These are phyloP conservation scores for Penicillium sp. DNA, from an alignment of 2,329 filamentous ascomycete species.

Conservation along the genomic window DNA sequence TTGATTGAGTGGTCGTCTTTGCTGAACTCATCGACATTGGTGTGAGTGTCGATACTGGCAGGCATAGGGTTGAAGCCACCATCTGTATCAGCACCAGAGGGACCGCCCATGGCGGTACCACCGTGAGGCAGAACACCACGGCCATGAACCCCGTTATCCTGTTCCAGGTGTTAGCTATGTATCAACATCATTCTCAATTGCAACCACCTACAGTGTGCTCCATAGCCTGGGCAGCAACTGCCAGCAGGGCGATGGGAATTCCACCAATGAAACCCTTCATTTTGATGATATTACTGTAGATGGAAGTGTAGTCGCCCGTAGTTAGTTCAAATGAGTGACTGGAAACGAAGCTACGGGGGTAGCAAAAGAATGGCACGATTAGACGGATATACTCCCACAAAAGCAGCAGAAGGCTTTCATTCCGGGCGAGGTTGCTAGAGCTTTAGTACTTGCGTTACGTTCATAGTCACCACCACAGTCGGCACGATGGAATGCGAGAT, in stretches of 20 bases:
- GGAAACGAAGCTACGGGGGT: constrained; percentile 8
- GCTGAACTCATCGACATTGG: constrained; percentile 15
- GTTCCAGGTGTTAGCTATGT: background rate
- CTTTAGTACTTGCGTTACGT: constrained; percentile 22
- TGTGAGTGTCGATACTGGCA: constrained; percentile 13
- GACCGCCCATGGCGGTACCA: constrained; percentile 21
- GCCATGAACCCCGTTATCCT: constrained; percentile 6
- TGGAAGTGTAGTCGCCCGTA: background rate
- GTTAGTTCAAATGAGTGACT: constrained; percentile 20
- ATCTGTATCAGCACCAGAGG: constrained; percentile 16
- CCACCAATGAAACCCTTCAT: constrained; percentile 38
- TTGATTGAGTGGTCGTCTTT: constrained; percentile 23
- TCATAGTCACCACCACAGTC: constrained; percentile 11
- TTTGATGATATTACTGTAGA: constrained; percentile 12
- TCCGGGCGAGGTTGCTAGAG: constrained; percentile 3
- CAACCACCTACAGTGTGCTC: constrained; percentile 13
- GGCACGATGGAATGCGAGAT: constrained; percentile 16
- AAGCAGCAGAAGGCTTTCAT: background rate
- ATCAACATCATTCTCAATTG: background rate
- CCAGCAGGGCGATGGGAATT: constrained; percentile 35
- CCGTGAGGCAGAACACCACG: constrained; percentile 8
- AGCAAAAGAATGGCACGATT: constrained; percentile 20
- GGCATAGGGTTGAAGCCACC: constrained; percentile 14
- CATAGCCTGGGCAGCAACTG: constrained; percentile 27
- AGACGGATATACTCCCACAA: constrained; percentile 7